These are phyloP conservation scores for Talaromyces liani DNA, from an alignment of 495 filamentous ascomycete species.

Conservation along the genomic window DNA sequence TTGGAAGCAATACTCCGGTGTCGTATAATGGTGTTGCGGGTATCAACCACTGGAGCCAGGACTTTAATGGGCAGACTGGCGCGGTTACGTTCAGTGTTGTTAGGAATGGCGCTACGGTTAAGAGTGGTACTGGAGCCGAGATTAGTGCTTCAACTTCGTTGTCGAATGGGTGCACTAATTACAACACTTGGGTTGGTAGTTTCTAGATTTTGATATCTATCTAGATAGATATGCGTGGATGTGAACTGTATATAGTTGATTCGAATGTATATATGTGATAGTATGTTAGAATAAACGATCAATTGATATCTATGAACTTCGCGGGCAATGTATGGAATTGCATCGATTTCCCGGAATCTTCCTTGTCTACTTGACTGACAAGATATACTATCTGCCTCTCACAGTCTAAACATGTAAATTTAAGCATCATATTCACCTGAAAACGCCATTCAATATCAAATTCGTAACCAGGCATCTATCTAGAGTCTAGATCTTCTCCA, in stretches of 20 bases:
- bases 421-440: neutral
- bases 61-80: constrained; percentile 43
- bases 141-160: constrained; percentile 24
- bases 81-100: constrained; percentile 43
- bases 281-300: neutral
- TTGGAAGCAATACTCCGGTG: constrained; percentile 37
- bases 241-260: neutral
- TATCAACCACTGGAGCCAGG: constrained; percentile 45
- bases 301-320: no score
- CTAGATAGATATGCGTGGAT: neutral
- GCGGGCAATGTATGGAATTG: no score
- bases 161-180: constrained; percentile 8
- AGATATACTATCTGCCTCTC: no score
- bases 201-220: neutral
- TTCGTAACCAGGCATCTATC: neutral
- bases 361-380: no score
- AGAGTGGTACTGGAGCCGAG: constrained; percentile 31
- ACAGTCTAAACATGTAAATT: neutral
- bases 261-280: neutral
- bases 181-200: constrained; percentile 8
- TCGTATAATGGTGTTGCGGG: constrained; percentile 29
- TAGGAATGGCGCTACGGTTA: constrained; percentile 26
- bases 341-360: no score
- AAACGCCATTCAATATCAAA: neutral
- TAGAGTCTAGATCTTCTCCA: neutral